A percentile compares a stretch with the other conserved stretches of the same genome.
Conservation (phyloP, 352 stramenopile species). For the Lagenidium giganteum region DNA sequence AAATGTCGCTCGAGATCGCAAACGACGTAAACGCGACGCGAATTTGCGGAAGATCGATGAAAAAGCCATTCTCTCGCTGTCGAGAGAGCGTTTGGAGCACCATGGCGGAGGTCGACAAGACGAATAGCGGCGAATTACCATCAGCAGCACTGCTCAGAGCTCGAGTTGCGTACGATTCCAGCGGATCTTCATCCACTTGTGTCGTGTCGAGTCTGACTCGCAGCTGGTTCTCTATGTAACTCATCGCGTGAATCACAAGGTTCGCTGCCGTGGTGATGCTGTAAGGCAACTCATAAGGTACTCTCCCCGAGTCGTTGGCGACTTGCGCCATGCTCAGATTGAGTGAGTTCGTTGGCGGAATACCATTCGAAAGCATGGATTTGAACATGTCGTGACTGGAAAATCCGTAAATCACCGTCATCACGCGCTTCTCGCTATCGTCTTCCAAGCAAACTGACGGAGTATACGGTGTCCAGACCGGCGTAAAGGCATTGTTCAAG, state of each 20-base stretch:
- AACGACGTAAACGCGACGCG: conserved; percentile 7
- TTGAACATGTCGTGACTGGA: conserved; percentile 2
- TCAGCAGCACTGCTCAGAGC: no score
- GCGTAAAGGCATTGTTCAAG: no score
- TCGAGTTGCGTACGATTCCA: conserved; percentile 2
- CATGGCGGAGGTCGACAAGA: conserved; percentile 3
- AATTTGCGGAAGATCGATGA: neutral
- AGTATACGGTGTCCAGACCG: no score
- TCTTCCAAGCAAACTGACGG: no score
- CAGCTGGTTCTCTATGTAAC: conserved; percentile 2
- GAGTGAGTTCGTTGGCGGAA: neutral
- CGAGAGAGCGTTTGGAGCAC: conserved; percentile 5
- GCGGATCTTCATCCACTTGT: conserved; percentile 1
- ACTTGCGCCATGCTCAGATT: conserved; percentile 13
- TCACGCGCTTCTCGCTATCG: no score
- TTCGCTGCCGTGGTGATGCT: conserved; percentile 9
- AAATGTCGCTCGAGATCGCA: neutral
- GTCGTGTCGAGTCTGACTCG: no score
- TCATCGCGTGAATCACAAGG: conserved; percentile 12
- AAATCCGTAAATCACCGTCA: conserved; percentile 9
- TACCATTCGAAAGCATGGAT: neutral
- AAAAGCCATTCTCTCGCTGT: conserved; percentile 7
- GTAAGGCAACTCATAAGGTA: conserved; percentile 4
- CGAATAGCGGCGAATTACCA: no score
- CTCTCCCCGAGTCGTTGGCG: neutral